Evolutionary conservation across 129 eudicot genomes (phyloP), one percentile per base, ranked within the genome.

Genomic region (Sambucus nigra): DNA sequence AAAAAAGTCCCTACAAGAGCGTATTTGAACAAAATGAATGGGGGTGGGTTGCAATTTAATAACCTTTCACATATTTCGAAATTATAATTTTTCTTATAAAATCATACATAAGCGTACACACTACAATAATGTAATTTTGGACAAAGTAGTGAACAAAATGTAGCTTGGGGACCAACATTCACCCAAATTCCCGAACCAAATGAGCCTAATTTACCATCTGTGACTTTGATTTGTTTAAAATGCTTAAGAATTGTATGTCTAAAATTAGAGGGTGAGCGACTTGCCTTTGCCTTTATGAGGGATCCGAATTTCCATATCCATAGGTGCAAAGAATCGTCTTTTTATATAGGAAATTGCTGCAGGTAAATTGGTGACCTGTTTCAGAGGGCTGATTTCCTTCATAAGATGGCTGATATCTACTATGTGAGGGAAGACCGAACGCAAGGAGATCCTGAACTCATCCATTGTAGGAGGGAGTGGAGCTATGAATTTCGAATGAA

Each of bases 401-500:
- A 86, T 77, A 55, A 92, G 83, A 75, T 82, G 82, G 71, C 69
- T 83, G 48, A 86, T 39, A 56, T 92, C 99, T 40, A 80, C 66
- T 57, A 86, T 58, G 19, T 68, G 57, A 4, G 84, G 91, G 55
- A 92, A 86, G 41, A 41, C 73, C 42, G 64, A 67, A 59, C 28
- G 57, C 78, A 86, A 54, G 16, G 96, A 77, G 59, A 63, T 61
- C 53, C 61, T 76, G 66, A 86, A 92, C 47, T 86, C 94, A 22
- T 82, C 76, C 50, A 77, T 15, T 27, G 79, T 74, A 45, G 79
- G 57, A 1, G 99, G 99, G 48, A 92, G 87, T 40, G 94, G 86
- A 62, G 80, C 67, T n/a, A 92, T 51, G 58, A 92, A 92, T 61
- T 82, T 86, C 21, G 96, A 82, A 69, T 86, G 78, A 59, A 92